Base-by-base conservation (phyloP, 2,329 filamentous ascomycete genomes). In the Exophiala sideris region DNA sequence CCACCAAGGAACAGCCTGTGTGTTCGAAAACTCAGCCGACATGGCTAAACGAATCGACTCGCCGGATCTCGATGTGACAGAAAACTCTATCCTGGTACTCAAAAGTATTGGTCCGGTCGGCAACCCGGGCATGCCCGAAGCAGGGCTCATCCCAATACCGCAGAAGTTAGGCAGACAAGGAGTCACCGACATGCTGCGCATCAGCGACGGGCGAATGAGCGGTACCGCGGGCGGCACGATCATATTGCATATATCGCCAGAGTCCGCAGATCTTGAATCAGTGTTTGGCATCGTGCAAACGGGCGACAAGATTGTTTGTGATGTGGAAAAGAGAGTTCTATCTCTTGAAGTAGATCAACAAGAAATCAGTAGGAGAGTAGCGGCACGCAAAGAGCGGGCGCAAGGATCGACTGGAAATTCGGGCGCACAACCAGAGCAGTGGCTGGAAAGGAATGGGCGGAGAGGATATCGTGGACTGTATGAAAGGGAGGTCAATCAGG, bases 151-250 rank as follows among this genome's bases (percentile, higher is more conserved):
- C 21, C 77, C 76, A 0, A 76, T 79, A 11, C 77, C 77, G 0
- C 68, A 74, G 12, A 80, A 79, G 54, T 66, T 81, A 2, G 73
- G 68, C 5, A 64, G 64, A 1, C 64, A 71, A 50, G 78, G 78
- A 0, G 75, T 81, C 1, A 71, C 68, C 21, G 78, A 81, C 60
- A 81, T 82, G 78, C 62, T 81, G 24, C 68, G 79, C 1, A 64
- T 81, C 3, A 77, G 74, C 0, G 79, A 82, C 66, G 79, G 79
- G 1, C 68, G 79, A 18, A 81, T 82, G 77, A 76, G 72, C 29
- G 79, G 79, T 0, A 82, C 79, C 3, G 79, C 79, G 2, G 79
- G 79, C 0, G 79, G 79, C 3, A 81, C 78, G 0, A 78, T 82
- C 16, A 69, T 79, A 2, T 65, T 82, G 18, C 79, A 82, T 58